Evolutionary conservation across 2,329 filamentous ascomycete species (phyloP).

Genomic region (Berkeleyomyces rouxiae): DNA sequence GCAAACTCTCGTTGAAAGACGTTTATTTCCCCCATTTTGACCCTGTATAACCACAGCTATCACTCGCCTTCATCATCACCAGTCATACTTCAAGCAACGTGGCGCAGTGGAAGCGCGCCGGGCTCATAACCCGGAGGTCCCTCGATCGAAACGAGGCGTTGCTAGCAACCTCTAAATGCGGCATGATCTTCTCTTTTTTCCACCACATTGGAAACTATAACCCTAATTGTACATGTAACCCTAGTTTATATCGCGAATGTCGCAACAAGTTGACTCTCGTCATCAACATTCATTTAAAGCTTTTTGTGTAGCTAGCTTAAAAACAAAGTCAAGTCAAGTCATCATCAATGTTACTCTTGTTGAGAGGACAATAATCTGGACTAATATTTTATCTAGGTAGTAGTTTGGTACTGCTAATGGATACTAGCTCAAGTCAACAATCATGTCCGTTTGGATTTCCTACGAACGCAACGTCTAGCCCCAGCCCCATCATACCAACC

Average conservation of each 20-base stretch:
- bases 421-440: too few species aligned
- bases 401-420: too few species aligned
- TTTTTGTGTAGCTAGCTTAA: not conserved
- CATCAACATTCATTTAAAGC: too few species aligned
- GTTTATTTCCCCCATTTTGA: not conserved
- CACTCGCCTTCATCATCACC: not conserved
- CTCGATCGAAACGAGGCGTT: slow-evolving; percentile 14
- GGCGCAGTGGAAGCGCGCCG: slow-evolving; percentile 14
- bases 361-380: not conserved
- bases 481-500: not conserved
- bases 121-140: slow-evolving; percentile 14
- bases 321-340: not conserved
- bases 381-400: not conserved
- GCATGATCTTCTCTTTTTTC: not conserved
- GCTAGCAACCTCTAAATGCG: not conserved
- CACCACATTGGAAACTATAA: too few species aligned
- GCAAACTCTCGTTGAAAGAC: too few species aligned
- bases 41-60: not conserved
- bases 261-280: too few species aligned
- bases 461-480: not conserved
- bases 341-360: not conserved
- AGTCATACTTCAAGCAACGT: too few species aligned
- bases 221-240: too few species aligned
- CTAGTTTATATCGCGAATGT: too few species aligned
- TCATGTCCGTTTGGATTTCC: not conserved